Percentiles rank a stretch among this genome's conserved stretches.
These are phyloP conservation scores for Tricholoma saponaceum DNA, from an alignment of 768 basidiomycete genomes.

Conservation along the genomic window DNA sequence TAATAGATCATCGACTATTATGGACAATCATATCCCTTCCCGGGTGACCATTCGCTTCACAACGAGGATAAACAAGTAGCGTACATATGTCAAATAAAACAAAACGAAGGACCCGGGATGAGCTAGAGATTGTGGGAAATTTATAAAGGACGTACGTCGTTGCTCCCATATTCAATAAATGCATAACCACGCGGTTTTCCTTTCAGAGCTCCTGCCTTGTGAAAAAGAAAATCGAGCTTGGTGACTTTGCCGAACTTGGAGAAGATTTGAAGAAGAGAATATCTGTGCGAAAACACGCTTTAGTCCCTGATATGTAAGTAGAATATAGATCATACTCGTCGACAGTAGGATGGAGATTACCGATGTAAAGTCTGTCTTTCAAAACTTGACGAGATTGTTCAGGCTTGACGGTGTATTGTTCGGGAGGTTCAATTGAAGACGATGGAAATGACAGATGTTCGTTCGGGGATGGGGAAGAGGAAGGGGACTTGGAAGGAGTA, in stretches of 20 bases:
- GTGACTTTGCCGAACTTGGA: slow-evolving; percentile 90
- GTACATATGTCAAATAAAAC: slow-evolving; percentile 10
- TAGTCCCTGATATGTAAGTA: neutral
- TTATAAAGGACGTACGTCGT: slow-evolving; percentile 60
- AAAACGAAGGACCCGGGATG: slow-evolving; percentile 42
- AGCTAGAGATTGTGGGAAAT: slow-evolving; percentile 25
- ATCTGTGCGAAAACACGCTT: slow-evolving; percentile 42
- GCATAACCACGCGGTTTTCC: slow-evolving; percentile 96
- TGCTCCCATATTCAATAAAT: slow-evolving; percentile 79
- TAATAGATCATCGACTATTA: neutral
- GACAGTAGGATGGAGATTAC: slow-evolving; percentile 82
- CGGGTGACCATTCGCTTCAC: slow-evolving; percentile 14
- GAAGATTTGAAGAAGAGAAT: slow-evolving; percentile 85
- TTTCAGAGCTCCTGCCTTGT: slow-evolving; percentile 83
- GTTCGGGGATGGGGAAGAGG: slow-evolving; percentile 1
- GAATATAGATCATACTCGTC: slow-evolving; percentile 61
- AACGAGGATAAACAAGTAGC: slow-evolving; percentile 6
- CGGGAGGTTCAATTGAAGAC: slow-evolving; percentile 10
- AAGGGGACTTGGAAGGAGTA: neutral
- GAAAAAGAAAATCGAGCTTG: slow-evolving; percentile 92
- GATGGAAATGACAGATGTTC: slow-evolving; percentile 23
- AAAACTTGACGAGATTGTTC: slow-evolving; percentile 32
- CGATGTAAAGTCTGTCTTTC: slow-evolving; percentile 83
- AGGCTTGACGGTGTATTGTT: slow-evolving; percentile 11
- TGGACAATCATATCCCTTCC: slow-evolving; percentile 8